phyloP scores from a whole-genome alignment of 2,329 filamentous ascomycete species.

The Escovopsis sp. region DNA sequence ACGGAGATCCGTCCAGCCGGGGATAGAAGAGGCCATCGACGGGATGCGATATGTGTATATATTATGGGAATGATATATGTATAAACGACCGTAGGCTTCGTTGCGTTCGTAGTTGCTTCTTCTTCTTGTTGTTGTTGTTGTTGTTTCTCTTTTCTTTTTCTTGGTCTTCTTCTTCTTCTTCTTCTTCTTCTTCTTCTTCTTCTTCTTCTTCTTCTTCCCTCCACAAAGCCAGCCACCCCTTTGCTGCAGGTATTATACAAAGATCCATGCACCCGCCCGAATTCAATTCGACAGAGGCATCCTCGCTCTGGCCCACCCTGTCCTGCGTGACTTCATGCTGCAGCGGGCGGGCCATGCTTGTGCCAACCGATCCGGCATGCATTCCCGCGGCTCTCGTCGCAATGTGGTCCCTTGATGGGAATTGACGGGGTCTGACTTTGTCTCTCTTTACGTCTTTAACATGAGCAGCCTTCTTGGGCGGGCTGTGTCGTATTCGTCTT shows the following conservation, averaged over 20 bases:
- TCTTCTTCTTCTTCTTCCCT: too few relatives aligned
- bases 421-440: too few relatives aligned
- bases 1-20: too few relatives aligned
- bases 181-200: too few relatives aligned
- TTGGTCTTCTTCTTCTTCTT: too few relatives aligned
- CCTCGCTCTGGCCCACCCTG: conserved; percentile 9
- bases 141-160: too few relatives aligned
- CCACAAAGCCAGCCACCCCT: conserved; percentile 8
- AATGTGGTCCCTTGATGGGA: too few relatives aligned
- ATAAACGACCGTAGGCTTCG: conserved; percentile 17
- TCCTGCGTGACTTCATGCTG: conserved; percentile 1
- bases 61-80: conserved; percentile 3
- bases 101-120: too few relatives aligned
- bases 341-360: conserved; percentile 1
- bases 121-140: too few relatives aligned
- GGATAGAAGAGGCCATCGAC: too few relatives aligned
- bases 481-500: conserved; percentile 62
- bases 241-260: conserved; percentile 21
- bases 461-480: conserved; percentile 55
- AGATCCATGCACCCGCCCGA: conserved; percentile 19
- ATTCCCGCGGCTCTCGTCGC: not conserved
- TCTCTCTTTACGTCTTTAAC: conserved; percentile 10
- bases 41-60: not conserved
- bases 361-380: not conserved
- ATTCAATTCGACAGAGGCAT: conserved; percentile 11